phyloP scores from a whole-genome alignment of 202 grass and related monocot species.

The Miscanthus sacchariflorus region DNA sequence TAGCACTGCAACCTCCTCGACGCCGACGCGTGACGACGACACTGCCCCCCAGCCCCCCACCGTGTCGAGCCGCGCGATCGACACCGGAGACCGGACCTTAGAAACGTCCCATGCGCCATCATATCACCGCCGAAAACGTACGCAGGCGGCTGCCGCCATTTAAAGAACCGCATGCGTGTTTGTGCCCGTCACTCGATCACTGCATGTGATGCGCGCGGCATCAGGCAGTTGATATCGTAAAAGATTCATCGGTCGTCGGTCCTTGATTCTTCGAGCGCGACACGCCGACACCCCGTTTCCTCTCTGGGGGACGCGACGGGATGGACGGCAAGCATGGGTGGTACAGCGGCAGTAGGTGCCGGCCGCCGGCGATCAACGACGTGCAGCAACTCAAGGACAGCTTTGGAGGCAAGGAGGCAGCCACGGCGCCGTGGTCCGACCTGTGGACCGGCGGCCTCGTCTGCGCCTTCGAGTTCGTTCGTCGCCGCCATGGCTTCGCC shows the following conservation, averaged over 20 bases:
- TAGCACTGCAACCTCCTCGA: not conserved
- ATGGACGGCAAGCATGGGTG: not conserved
- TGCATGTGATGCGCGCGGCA: too few species aligned
- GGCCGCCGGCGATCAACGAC: too few species aligned
- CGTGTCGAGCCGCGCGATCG: not conserved
- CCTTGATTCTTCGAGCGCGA: not conserved
- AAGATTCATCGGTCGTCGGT: too few species aligned
- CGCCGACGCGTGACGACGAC: not conserved
- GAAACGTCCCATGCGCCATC: not conserved
- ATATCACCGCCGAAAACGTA: not conserved
- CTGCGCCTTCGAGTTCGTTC: constrained; percentile 81
- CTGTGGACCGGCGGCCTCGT: constrained; percentile 75
- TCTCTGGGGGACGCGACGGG: not conserved
- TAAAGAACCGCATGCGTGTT: too few species aligned
- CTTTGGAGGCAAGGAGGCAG: constrained; percentile 44
- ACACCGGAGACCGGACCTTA: too few species aligned
- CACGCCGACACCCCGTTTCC: too few species aligned
- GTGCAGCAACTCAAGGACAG: not conserved
- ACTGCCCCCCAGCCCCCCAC: too few species aligned
- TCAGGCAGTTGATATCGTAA: too few species aligned
- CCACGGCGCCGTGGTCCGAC: constrained; percentile 49
- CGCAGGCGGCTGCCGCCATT: not conserved
- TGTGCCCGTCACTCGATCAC: too few species aligned
- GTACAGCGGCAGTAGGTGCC: too few species aligned
- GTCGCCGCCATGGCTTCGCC: constrained; percentile 19